Evolutionary conservation across 2,329 filamentous ascomycete genomes (phyloP).

Genomic region (Lizonia empirigonia): DNA sequence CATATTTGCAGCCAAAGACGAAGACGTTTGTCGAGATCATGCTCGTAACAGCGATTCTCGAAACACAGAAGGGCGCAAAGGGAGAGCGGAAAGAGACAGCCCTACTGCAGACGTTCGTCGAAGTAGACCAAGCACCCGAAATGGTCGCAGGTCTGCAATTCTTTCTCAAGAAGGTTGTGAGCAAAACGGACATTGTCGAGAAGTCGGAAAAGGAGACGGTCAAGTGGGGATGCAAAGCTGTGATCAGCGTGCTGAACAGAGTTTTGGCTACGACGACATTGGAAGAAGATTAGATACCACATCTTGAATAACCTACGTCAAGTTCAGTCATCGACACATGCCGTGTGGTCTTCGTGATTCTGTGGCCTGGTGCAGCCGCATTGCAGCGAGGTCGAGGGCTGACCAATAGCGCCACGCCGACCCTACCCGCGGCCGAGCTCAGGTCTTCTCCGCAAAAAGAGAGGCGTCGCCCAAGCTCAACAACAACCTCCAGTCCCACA

Average conservation of each 20-base stretch:
- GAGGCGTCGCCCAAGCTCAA: constrained; percentile 33
- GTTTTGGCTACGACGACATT: constrained; percentile 40
- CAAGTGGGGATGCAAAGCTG: constrained; percentile 50
- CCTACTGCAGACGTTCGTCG: constrained; percentile 70
- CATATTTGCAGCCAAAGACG: constrained; percentile 76
- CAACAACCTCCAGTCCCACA: constrained; percentile 43
- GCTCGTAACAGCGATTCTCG: constrained; percentile 74
- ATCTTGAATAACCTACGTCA: background rate
- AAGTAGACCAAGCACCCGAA: constrained; percentile 66
- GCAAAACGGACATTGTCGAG: constrained; percentile 63
- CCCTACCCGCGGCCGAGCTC: constrained; percentile 32
- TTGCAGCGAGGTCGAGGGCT: constrained; percentile 4
- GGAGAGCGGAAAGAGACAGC: constrained; percentile 60
- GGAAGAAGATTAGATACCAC: constrained; percentile 46
- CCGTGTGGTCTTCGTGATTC: constrained; percentile 9
- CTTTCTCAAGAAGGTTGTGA: constrained; percentile 77
- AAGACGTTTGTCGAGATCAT: constrained; percentile 80
- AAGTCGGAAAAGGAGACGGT: constrained; percentile 60
- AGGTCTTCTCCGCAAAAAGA: constrained; percentile 11
- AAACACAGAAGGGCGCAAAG: constrained; percentile 60
- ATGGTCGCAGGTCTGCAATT: constrained; percentile 77
- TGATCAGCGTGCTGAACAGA: constrained; percentile 46
- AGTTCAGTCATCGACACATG: background rate
- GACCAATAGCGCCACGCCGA: constrained; percentile 27
- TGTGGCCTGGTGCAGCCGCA: background rate